phyloP scores from a whole-genome alignment of 495 filamentous ascomycete genomes.

The Penicillium daleae region DNA sequence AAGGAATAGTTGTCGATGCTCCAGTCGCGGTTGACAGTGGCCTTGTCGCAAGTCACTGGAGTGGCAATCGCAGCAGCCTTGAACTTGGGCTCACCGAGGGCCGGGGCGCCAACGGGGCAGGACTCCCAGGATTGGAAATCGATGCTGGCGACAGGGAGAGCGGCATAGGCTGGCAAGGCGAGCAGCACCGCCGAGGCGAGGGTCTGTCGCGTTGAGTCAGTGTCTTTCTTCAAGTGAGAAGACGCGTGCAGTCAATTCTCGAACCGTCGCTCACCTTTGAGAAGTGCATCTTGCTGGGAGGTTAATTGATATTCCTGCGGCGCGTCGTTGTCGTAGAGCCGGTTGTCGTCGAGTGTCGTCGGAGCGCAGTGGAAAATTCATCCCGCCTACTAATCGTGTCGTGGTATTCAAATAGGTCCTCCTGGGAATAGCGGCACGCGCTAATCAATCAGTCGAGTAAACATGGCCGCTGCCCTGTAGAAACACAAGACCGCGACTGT shows the following conservation, averaged over 20 bases:
- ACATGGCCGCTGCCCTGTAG: slow-evolving; percentile 5
- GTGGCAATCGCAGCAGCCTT: slow-evolving; percentile 19
- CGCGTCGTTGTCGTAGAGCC: slow-evolving; percentile 5
- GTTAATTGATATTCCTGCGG: slow-evolving; percentile 10
- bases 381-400: too few relatives aligned
- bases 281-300: slow-evolving; percentile 23
- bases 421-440: slow-evolving; percentile 8
- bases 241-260: background rate
- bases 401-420: slow-evolving; percentile 22
- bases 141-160: slow-evolving; percentile 27
- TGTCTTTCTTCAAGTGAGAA: background rate
- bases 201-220: slow-evolving; percentile 19
- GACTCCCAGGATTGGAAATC: slow-evolving; percentile 32
- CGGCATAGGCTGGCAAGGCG: slow-evolving; percentile 25
- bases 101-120: slow-evolving; percentile 24
- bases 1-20: slow-evolving; percentile 32
- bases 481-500: background rate
- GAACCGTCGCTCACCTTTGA: slow-evolving; percentile 14
- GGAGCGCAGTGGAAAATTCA: background rate
- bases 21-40: slow-evolving; percentile 32
- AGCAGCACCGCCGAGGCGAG: slow-evolving; percentile 27
- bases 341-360: slow-evolving; percentile 8
- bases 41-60: slow-evolving; percentile 31
- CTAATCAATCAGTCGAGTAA: slow-evolving; percentile 14
- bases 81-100: slow-evolving; percentile 23